Evolutionary conservation across 345 rosid species (phyloP).

Genomic region (Camelina sativa): DNA sequence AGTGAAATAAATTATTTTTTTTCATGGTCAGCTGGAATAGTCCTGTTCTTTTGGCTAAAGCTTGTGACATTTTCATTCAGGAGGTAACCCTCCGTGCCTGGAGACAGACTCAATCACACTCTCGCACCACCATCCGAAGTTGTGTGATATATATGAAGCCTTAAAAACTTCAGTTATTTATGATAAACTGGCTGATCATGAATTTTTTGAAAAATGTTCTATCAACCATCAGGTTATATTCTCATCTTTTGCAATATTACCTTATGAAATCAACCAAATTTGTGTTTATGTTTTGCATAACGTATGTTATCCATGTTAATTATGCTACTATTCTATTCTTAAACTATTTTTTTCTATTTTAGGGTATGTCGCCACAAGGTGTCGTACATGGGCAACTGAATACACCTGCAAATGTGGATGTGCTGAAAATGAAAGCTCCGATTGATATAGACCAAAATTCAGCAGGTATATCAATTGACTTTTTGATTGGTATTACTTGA

Average conservation of each 20-base stretch:
- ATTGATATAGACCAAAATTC: constrained; percentile 1
- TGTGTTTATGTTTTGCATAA: no score
- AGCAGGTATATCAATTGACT: background rate
- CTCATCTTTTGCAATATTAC: background rate
- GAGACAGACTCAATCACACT: constrained; percentile 35
- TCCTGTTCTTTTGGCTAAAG: constrained; percentile 46
- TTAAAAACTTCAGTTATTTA: background rate
- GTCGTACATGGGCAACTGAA: background rate
- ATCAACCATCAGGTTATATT: background rate
- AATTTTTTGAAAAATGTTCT: background rate
- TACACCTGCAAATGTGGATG: background rate
- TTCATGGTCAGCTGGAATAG: constrained; percentile 43
- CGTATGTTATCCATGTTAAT: no score
- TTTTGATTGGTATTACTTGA: background rate
- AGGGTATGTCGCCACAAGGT: constrained; percentile 1
- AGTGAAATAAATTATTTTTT: background rate
- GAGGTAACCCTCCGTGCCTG: constrained; percentile 40
- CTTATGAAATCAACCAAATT: background rate
- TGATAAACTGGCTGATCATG: background rate
- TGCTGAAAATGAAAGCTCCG: background rate
- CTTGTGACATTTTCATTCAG: constrained; percentile 49
- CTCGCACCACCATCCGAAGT: constrained; percentile 23
- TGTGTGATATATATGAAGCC: background rate
- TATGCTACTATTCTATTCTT: no score
- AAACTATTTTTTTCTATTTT: background rate